Conservation (phyloP, 306 rosid genomes). For the Rosa chinensis region DNA sequence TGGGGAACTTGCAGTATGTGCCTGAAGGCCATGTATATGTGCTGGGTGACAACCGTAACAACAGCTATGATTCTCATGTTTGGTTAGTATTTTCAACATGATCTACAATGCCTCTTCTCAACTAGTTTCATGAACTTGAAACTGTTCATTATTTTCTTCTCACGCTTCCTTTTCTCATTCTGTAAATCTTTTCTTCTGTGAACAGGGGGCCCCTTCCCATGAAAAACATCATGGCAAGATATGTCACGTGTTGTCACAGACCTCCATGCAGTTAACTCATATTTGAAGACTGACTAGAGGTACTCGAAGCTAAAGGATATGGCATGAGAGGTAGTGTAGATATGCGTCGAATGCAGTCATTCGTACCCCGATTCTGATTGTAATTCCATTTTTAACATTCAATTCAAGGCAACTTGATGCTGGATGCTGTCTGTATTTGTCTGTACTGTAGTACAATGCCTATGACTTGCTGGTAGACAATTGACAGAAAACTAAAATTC, state of each 20-base stretch:
- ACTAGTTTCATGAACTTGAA: neutral
- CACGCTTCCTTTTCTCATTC: neutral
- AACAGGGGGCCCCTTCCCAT: conserved; percentile 57
- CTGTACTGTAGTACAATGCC: neutral
- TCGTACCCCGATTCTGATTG: neutral
- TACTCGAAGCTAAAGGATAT: neutral
- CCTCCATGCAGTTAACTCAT: conserved; percentile 26
- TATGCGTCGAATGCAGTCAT: neutral
- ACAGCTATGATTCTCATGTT: conserved; percentile 72
- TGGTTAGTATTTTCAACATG: conserved; percentile 46
- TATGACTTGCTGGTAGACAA: neutral
- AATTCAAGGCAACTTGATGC: neutral
- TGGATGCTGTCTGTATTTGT: neutral
- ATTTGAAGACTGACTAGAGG: conserved; percentile 5
- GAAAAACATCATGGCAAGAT: conserved; percentile 44
- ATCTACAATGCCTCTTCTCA: neutral
- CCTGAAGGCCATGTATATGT: conserved; percentile 85
- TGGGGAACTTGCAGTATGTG: conserved; percentile 56
- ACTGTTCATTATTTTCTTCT: neutral
- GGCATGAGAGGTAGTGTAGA: conserved; percentile 1
- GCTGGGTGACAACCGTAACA: conserved; percentile 90
- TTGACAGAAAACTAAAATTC: conserved; percentile 4
- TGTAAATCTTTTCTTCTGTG: conserved; percentile 2
- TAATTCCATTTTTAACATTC: neutral
- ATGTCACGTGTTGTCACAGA: conserved; percentile 41